Evolutionary conservation across 352 stramenopile genomes (phyloP).

Genomic region (Phytophthora quininea): DNA sequence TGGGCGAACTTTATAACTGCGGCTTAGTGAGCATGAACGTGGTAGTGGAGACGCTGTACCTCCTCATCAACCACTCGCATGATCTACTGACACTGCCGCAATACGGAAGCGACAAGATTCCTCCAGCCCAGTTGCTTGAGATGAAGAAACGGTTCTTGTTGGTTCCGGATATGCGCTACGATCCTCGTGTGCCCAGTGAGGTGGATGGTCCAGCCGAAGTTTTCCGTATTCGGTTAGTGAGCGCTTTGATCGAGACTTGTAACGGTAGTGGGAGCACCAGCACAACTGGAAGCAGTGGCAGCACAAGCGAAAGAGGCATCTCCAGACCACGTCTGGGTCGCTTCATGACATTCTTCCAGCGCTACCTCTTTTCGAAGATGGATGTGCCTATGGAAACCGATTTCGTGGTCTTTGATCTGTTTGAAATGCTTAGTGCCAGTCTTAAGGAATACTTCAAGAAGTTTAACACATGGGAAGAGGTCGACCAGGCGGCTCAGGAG

Average conservation of each 20-base stretch:
- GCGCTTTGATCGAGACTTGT: slow-evolving; percentile 92
- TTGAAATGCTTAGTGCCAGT: slow-evolving; percentile 60
- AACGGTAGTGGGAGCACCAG: slow-evolving; percentile 36
- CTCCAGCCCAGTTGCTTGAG: slow-evolving; percentile 48
- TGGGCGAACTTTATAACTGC: slow-evolving; percentile 95
- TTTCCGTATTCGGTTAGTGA: slow-evolving; percentile 95
- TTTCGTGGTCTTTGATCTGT: slow-evolving; percentile 89
- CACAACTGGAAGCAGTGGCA: slow-evolving; percentile 9
- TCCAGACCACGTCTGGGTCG: slow-evolving; percentile 85
- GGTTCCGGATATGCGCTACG: slow-evolving; percentile 81
- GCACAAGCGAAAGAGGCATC: slow-evolving; percentile 83
- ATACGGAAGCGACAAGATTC: slow-evolving; percentile 46
- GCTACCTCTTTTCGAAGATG: slow-evolving; percentile 96
- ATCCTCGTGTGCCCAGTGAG: slow-evolving; percentile 87
- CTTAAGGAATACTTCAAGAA: slow-evolving; percentile 76
- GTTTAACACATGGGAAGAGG: slow-evolving; percentile 82
- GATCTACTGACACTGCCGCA: slow-evolving; percentile 83
- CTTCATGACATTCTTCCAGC: slow-evolving; percentile 95
- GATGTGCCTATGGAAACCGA: slow-evolving; percentile 95
- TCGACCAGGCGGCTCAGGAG: slow-evolving; percentile 55
- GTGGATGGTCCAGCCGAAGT: slow-evolving; percentile 92
- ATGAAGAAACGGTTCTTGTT: slow-evolving; percentile 69
- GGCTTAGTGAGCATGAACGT: slow-evolving; percentile 91
- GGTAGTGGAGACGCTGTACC: slow-evolving; percentile 94
- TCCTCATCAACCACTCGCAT: slow-evolving; percentile 96